Evolutionary conservation across 257 asterid genomes (phyloP).

Genomic region (Fraxinus cuspidata): DNA sequence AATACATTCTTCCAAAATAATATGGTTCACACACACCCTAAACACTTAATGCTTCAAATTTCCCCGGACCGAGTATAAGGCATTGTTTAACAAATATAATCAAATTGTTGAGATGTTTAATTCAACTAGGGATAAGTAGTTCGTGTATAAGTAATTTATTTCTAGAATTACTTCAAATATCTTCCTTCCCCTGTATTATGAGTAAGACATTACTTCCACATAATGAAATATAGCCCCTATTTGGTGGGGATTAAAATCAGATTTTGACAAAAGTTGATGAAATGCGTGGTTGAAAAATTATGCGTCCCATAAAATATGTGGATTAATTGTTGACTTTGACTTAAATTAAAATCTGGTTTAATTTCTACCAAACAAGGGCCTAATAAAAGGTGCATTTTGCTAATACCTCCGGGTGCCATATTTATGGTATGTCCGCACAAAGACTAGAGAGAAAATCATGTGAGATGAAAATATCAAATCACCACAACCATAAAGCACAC

Average conservation of each 20-base stretch:
- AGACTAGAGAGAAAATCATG: slow-evolving; percentile 93
- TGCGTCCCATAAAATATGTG: too few species aligned
- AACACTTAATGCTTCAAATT: not conserved
- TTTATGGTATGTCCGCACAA: slow-evolving; percentile 86
- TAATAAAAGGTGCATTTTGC: not conserved
- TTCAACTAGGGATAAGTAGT: not conserved
- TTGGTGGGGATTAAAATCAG: too few species aligned
- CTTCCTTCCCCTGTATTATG: not conserved
- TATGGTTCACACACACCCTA: too few species aligned
- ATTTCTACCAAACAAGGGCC: too few species aligned
- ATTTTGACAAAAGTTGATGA: too few species aligned
- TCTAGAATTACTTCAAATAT: not conserved
- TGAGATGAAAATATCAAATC: slow-evolving; percentile 97
- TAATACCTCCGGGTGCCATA: slow-evolving; percentile 69
- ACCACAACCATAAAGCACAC: slow-evolving; percentile 94
- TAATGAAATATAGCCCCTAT: not conserved
- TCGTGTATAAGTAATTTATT: not conserved
- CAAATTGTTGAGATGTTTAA: not conserved
- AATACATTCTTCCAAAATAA: too few species aligned
- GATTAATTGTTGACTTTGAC: too few species aligned
- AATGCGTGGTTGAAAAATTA: too few species aligned
- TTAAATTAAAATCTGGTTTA: too few species aligned
- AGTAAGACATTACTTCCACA: not conserved
- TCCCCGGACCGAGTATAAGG: not conserved
- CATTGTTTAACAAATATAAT: not conserved